Percentiles rank a stretch among this genome's conserved stretches.
Evolutionary conservation across 1,284 basidiomycete species (phyloP).

Genomic region (Tilletia walkeri): DNA sequence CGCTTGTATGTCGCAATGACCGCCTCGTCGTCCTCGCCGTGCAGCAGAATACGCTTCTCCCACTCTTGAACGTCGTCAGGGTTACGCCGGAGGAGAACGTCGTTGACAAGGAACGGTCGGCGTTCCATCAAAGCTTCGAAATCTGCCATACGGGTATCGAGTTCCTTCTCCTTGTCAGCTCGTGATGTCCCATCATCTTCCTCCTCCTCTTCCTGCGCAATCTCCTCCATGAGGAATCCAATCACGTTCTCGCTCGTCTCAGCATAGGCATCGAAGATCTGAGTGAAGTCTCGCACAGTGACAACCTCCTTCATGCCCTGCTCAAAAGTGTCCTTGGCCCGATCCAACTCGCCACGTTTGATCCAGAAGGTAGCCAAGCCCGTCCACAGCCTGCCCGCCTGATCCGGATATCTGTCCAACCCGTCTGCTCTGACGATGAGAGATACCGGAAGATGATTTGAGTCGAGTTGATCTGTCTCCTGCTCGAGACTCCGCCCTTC

Average conservation of each 20-base stretch:
- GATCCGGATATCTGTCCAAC: constrained; percentile 84
- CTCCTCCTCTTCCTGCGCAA: constrained; percentile 59
- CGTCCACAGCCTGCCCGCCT: constrained; percentile 92
- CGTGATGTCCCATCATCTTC: constrained; percentile 40
- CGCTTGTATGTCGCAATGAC: constrained; percentile 88
- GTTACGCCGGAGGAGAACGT: constrained; percentile 88
- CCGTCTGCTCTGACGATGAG: constrained; percentile 81
- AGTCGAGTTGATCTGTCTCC: constrained; percentile 75
- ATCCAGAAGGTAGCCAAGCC: constrained; percentile 98
- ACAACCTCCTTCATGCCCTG: constrained; percentile 77
- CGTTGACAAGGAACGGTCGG: constrained; percentile 92
- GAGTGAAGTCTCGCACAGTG: constrained; percentile 94
- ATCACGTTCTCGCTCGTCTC: constrained; percentile 91
- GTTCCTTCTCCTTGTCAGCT: constrained; percentile 75
- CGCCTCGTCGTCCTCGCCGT: constrained; percentile 89
- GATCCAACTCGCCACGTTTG: constrained; percentile 90
- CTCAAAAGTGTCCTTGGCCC: constrained; percentile 83
- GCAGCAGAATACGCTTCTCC: constrained; percentile 95
- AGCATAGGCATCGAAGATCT: constrained; percentile 94
- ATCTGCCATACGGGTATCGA: constrained; percentile 85
- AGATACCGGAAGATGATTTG: constrained; percentile 80
- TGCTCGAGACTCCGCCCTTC: background rate
- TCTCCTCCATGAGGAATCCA: constrained; percentile 82
- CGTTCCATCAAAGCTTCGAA: constrained; percentile 95
- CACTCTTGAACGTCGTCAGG: constrained; percentile 98